Percentiles rank a stretch among this genome's conserved stretches.
These are phyloP conservation scores for Pseudogymnoascus sp. DNA, from an alignment of 2,329 filamentous ascomycete genomes.

Conservation along the genomic window DNA sequence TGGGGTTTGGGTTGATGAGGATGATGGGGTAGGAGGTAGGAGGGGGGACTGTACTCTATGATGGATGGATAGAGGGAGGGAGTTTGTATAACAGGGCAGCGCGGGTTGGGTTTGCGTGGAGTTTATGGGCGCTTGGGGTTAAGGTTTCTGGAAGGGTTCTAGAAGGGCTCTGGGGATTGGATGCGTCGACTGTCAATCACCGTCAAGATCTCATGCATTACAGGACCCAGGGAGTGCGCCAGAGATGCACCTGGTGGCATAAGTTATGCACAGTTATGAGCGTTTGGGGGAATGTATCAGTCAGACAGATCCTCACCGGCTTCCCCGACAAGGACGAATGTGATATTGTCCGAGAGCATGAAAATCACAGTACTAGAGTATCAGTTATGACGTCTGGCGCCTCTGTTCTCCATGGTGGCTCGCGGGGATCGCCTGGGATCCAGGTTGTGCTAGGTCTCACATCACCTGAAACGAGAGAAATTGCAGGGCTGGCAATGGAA, in stretches of 20 bases:
- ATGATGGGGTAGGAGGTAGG: not conserved
- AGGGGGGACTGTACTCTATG: not conserved
- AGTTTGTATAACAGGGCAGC: not conserved
- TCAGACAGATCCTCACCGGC: not conserved
- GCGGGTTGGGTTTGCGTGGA: not conserved
- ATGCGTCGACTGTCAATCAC: not conserved
- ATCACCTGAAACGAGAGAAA: constrained; percentile 6
- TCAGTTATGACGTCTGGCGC: not conserved
- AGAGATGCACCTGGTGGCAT: not conserved
- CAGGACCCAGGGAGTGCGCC: not conserved
- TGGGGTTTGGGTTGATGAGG: constrained; percentile 63
- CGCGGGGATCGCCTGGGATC: not conserved
- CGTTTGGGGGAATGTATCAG: not conserved
- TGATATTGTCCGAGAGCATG: not conserved
- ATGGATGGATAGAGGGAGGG: not conserved
- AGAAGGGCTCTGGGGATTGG: not conserved
- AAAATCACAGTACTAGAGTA: not conserved
- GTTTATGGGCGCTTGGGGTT: not conserved
- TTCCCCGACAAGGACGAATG: not conserved
- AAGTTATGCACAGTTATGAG: not conserved
- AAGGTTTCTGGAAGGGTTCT: not conserved
- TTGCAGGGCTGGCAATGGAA: not conserved
- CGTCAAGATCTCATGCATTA: not conserved
- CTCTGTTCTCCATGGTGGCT: not conserved
- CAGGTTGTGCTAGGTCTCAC: not conserved